Conservation (phyloP, 257 asterid genomes). For the Haberlea rhodopensis region DNA sequence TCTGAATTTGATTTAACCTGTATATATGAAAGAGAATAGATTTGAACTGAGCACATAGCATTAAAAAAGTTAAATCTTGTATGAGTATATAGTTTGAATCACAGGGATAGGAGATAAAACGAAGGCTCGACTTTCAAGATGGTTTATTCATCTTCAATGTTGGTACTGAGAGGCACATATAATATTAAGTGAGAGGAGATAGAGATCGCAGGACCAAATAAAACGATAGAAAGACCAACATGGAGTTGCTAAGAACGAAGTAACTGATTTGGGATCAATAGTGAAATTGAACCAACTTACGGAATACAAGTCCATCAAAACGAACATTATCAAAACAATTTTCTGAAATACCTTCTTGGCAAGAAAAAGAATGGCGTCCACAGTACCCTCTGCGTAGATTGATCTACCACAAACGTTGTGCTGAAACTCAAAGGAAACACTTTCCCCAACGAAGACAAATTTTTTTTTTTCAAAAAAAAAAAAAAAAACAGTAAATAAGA, state of each 20-base stretch:
- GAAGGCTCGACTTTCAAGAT: background rate
- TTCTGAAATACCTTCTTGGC: conserved; percentile 62
- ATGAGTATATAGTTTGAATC: background rate
- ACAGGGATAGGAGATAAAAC: background rate
- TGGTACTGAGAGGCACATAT: background rate
- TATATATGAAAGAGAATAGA: conserved; percentile 21
- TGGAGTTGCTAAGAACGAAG: background rate
- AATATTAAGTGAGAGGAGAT: background rate
- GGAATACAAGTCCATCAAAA: background rate
- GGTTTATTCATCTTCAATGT: background rate
- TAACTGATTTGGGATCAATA: background rate
- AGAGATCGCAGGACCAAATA: background rate
- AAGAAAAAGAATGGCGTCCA: conserved; percentile 87
- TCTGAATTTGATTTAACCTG: conserved; percentile 71
- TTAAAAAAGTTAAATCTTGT: background rate
- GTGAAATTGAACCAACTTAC: too few species aligned
- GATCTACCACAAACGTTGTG: conserved; percentile 98
- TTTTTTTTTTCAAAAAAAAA: background rate
- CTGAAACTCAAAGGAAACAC: conserved; percentile 90
- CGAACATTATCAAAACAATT: background rate
- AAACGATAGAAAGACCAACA: too few species aligned
- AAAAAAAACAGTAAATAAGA: conserved; percentile 17
- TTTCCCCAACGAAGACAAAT: conserved; percentile 26
- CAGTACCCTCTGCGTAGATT: conserved; percentile 95
- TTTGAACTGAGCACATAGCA: conserved; percentile 1